Evolutionary conservation across 768 basidiomycete species (phyloP).

Genomic region (Lactarius tabidus): DNA sequence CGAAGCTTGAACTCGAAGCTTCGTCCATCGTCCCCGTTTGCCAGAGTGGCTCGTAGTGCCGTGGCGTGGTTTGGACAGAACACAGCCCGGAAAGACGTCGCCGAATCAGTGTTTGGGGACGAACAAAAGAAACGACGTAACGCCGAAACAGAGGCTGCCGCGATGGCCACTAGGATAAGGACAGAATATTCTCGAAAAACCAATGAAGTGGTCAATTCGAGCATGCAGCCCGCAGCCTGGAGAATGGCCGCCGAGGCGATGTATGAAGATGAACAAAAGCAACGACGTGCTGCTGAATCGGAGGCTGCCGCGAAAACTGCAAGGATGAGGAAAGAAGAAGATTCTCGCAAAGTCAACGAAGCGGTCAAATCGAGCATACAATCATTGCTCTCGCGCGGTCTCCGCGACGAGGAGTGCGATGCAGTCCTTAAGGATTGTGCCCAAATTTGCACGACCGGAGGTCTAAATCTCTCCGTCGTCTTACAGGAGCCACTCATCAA

Average conservation of each 20-base stretch:
- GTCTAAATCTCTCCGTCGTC: constrained; percentile 47
- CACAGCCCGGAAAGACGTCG: not conserved
- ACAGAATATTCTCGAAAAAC: not conserved
- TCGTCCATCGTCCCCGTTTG: constrained; percentile 4
- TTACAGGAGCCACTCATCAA: constrained; percentile 63
- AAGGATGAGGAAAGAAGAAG: too few species aligned
- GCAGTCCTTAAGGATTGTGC: constrained; percentile 56
- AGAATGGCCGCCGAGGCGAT: not conserved
- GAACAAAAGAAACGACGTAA: not conserved
- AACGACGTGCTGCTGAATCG: too few species aligned
- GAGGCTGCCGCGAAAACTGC: too few species aligned
- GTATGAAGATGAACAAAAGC: too few species aligned
- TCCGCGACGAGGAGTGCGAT: constrained; percentile 31
- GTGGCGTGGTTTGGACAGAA: not conserved
- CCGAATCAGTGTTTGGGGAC: not conserved
- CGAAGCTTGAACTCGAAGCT: not conserved
- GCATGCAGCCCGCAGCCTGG: constrained; percentile 4
- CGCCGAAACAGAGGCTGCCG: not conserved
- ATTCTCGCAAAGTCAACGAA: too few species aligned
- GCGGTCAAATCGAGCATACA: not conserved
- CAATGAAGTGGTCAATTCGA: not conserved
- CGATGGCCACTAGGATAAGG: not conserved
- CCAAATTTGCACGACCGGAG: constrained; percentile 49
- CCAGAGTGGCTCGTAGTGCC: constrained; percentile 3
- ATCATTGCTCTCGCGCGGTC: constrained; percentile 36